Conservation (phyloP, 2,329 filamentous ascomycete species). For the Raffaelea albimanens region DNA sequence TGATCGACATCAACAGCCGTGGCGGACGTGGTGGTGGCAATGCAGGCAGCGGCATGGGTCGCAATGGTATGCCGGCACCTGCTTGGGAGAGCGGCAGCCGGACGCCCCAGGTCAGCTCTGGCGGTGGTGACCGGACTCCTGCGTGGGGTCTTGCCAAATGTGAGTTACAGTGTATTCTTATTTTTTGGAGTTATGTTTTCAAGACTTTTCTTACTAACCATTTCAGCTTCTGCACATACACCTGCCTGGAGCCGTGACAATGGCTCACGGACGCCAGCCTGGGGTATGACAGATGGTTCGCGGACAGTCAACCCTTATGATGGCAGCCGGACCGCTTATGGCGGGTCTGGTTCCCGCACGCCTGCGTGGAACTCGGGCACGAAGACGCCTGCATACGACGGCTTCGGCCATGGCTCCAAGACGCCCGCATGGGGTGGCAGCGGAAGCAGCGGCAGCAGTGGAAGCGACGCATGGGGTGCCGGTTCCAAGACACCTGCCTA, state of each 20-base stretch:
- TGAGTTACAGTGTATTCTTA: constrained; percentile 29
- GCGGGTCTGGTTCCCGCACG: constrained; percentile 51
- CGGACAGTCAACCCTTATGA: constrained; percentile 63
- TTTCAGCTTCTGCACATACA: constrained; percentile 46
- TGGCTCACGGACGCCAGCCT: constrained; percentile 58
- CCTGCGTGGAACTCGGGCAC: constrained; percentile 72
- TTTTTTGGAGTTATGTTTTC: background rate
- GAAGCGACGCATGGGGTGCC: constrained; percentile 11
- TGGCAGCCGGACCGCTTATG: constrained; percentile 69
- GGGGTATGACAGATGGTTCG: constrained; percentile 50
- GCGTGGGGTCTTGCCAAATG: constrained; percentile 60
- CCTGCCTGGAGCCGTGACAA: constrained; percentile 52
- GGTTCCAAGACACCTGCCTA: constrained; percentile 74
- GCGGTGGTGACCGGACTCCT: constrained; percentile 60
- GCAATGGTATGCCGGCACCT: constrained; percentile 22
- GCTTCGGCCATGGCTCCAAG: constrained; percentile 58
- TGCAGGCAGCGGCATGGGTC: constrained; percentile 27
- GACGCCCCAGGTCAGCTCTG: constrained; percentile 53
- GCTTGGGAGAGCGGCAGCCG: constrained; percentile 58
- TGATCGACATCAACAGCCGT: constrained; percentile 56
- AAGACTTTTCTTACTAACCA: background rate
- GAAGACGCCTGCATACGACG: constrained; percentile 58
- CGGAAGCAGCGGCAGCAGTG: constrained; percentile 11
- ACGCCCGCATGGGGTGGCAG: constrained; percentile 50
- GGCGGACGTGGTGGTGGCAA: constrained; percentile 34